Percentiles rank a stretch among this genome's conserved stretches.
These are phyloP conservation scores for Diospyros kaki DNA, from an alignment of 148 eudicot species.

Conservation along the genomic window DNA sequence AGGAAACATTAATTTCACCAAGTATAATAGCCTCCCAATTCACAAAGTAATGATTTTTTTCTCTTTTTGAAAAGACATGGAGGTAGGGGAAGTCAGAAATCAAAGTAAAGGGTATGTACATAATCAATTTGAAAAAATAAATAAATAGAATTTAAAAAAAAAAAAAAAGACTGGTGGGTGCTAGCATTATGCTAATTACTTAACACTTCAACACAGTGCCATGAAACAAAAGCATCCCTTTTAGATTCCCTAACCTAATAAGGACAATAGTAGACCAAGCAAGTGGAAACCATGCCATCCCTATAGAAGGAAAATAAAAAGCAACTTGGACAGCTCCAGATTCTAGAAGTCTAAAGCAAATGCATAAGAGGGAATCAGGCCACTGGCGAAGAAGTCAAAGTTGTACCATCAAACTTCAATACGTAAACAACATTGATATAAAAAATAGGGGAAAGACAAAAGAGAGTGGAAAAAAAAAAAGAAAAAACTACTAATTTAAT, in stretches of 20 bases:
- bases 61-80: too few relatives aligned
- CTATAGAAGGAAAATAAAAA: neutral
- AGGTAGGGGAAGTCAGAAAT: too few relatives aligned
- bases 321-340: neutral
- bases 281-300: neutral
- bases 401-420: neutral
- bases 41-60: too few relatives aligned
- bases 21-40: too few relatives aligned
- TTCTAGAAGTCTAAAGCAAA: neutral
- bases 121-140: too few relatives aligned
- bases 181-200: neutral
- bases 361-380: neutral
- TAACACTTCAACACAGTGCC: neutral
- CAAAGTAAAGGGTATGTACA: too few relatives aligned
- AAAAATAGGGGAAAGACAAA: neutral
- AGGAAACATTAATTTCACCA: too few relatives aligned
- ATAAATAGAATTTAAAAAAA: too few relatives aligned
- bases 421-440: neutral
- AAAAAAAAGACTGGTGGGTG: neutral
- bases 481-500: neutral
- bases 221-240: neutral
- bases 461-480: neutral
- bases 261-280: constrained; percentile 1
- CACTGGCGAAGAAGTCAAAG: too few relatives aligned
- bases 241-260: neutral